Conservation (phyloP, 345 rosid genomes). For the Punica granatum region DNA sequence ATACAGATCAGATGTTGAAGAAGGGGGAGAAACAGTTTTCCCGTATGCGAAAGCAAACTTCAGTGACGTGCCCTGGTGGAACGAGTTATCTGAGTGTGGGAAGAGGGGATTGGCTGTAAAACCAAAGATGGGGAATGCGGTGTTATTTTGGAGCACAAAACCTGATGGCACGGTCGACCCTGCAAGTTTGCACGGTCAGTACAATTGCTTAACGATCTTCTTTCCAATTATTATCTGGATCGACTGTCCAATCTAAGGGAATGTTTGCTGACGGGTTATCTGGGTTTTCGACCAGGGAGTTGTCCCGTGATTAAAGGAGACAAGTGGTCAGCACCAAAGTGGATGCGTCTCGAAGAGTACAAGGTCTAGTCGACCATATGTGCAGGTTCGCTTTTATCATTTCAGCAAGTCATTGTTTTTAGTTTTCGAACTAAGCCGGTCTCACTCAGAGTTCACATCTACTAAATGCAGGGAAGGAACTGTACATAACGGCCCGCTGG, state of each 20-base stretch:
- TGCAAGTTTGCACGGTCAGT: constrained; percentile 18
- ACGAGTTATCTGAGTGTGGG: constrained; percentile 21
- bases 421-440: not conserved
- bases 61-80: constrained; percentile 24
- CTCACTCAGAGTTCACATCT: not conserved
- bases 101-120: constrained; percentile 18
- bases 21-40: constrained; percentile 23
- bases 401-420: not conserved
- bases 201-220: not conserved
- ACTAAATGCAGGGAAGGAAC: not conserved
- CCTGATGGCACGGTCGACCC: constrained; percentile 18
- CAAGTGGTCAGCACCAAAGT: constrained; percentile 24
- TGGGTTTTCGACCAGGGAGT: constrained; percentile 7
- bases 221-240: not conserved
- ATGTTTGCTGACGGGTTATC: not conserved
- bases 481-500: not conserved
- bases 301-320: constrained; percentile 21
- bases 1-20: constrained; percentile 19
- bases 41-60: constrained; percentile 16
- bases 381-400: not conserved
- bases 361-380: constrained; percentile 1
- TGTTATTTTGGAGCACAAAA: constrained; percentile 20
- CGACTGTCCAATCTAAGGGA: not conserved
- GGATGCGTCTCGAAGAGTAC: constrained; percentile 16
- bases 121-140: constrained; percentile 23